Evolutionary conservation across 352 stramenopile species (phyloP), one percentile per base, ranked within the genome.

Genomic region (Pythium volutum): DNA sequence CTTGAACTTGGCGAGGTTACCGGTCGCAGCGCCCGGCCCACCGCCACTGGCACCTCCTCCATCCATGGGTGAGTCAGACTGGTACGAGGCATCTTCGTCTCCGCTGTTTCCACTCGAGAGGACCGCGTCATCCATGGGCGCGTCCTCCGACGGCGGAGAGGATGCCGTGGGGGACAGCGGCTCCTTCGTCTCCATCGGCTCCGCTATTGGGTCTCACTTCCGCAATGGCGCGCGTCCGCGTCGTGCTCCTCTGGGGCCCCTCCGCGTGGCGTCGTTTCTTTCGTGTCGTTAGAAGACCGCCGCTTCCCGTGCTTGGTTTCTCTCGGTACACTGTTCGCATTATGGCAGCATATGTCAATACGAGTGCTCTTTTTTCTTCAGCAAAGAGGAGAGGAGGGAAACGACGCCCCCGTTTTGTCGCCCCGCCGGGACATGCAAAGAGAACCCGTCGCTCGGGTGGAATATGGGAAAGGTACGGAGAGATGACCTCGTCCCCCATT

Each of bases 1-100:
- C 51, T 89, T 86, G 61, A 88, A 89, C 59, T 72, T 81, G 25
- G 75, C 69, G 14, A 73, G 41, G 25, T 47, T 76, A 29, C 60
- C 62, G 18, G 60, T 74, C 25, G 59, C 49, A 29, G 11, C 36
- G 15, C 55, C 25, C 16, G 36, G 36, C 9, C 14, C 18, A 16
- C 33, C 7, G 7, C 33, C 33, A 38, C 25, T 38, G 47, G 8
- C 45, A n/a, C 29, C 48, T 31, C 47, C n/a, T 11, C 51, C 20
- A 25, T 48, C 42, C 2, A 14, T 27, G n/a, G 29, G 20, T 4
- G 52, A 41, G 9, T 59, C 39, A 9, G n/a, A 25, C 23, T 47
- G 50, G 50, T 56, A 55, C 18, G 29, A 15, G 4, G 25, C 29
- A 10, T n/a, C 56, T 16, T 51, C 56, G 34, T 51, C 56, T 5